A percentile compares a stretch with the other conserved stretches of the same genome.
These are phyloP conservation scores for Colletotrichum tanaceti DNA, from an alignment of 2,329 filamentous ascomycete species.

Conservation along the genomic window DNA sequence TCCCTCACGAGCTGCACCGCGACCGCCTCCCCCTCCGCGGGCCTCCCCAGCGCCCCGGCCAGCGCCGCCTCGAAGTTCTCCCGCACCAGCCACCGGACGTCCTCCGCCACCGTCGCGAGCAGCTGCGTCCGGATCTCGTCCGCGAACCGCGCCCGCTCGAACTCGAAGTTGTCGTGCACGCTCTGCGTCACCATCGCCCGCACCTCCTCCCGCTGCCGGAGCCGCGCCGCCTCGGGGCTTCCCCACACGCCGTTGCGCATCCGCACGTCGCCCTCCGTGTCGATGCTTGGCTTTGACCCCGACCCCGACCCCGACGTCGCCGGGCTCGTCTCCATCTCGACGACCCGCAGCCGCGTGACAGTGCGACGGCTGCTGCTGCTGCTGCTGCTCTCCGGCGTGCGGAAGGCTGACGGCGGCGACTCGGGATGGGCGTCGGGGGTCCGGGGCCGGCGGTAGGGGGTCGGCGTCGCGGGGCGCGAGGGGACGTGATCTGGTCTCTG, in stretches of 20 bases:
- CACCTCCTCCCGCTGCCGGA: conserved; percentile 1
- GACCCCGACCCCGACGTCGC: conserved; percentile 1
- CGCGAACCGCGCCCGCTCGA: conserved; percentile 12
- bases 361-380: not conserved
- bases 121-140: conserved; percentile 10
- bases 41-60: not conserved
- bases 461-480: not conserved
- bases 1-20: conserved; percentile 16
- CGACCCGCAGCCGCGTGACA: not conserved
- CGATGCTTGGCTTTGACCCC: conserved; percentile 7
- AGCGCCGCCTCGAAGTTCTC: conserved; percentile 11
- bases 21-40: conserved; percentile 8
- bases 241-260: conserved; percentile 19
- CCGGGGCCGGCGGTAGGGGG: not conserved
- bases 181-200: not conserved
- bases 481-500: not conserved
- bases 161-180: conserved; percentile 21
- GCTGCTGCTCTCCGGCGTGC: not conserved
- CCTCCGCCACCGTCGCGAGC: not conserved
- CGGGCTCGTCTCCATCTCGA: not conserved
- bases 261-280: conserved; percentile 25
- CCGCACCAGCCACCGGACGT: not conserved
- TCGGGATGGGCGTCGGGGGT: not conserved
- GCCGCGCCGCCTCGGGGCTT: not conserved
- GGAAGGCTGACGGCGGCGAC: not conserved